Evolutionary conservation across 169 alveolate species (phyloP).

Genomic region (Miamiensis avidus): DNA sequence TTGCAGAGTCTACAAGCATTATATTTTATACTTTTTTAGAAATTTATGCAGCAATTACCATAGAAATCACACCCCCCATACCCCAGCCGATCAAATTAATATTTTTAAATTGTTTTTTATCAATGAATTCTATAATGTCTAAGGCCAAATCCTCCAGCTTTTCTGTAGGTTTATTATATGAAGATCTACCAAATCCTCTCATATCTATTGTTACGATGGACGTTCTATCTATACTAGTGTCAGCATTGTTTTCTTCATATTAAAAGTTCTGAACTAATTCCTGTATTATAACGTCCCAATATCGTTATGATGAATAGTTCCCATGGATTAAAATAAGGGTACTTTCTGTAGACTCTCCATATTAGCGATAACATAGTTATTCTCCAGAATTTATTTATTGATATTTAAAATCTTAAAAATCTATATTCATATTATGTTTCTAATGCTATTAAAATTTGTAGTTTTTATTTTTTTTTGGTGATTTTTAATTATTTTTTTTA

Average conservation of each 20-base stretch:
- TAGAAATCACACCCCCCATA: conserved; percentile 1
- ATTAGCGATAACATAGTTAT: background rate
- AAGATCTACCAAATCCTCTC: conserved; percentile 11
- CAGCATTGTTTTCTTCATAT: no score
- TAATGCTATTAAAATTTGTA: no score
- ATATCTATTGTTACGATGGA: conserved; percentile 5
- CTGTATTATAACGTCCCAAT: conserved; percentile 12
- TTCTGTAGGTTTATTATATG: background rate
- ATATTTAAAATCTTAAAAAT: no score
- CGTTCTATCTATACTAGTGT: no score
- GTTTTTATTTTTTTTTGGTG: no score
- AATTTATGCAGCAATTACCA: background rate
- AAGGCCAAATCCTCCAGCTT: conserved; percentile 3
- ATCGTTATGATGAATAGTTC: background rate
- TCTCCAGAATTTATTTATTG: conserved; percentile 8
- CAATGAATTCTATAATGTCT: background rate
- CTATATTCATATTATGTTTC: no score
- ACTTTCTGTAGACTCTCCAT: background rate
- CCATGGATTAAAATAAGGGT: conserved; percentile 5
- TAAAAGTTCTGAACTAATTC: no score
- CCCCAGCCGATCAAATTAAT: conserved; percentile 9
- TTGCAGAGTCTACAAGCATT: background rate
- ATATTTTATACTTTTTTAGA: background rate
- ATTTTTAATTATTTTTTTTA: no score
- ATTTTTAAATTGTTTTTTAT: background rate